phyloP scores from a whole-genome alignment of 345 rosid genomes.

The Gossypium australe region DNA sequence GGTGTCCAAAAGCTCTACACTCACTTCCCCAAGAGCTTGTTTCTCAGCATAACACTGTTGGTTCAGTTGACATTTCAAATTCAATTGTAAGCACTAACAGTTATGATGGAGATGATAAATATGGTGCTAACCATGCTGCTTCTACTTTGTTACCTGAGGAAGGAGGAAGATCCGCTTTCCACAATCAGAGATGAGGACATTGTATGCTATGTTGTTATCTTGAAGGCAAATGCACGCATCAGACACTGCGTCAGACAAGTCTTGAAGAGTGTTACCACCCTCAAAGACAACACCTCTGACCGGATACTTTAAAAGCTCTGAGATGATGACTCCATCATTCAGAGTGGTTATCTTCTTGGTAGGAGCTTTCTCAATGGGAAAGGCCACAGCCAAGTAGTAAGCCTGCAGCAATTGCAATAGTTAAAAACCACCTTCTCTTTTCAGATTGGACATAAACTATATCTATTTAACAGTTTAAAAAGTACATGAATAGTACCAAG shows the following conservation, averaged over 20 bases:
- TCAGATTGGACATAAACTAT: background rate
- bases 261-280: slow-evolving; percentile 58
- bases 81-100: background rate
- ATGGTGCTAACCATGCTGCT: background rate
- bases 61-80: slow-evolving; percentile 14
- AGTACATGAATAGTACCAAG: background rate
- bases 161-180: slow-evolving; percentile 72
- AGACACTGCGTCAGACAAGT: slow-evolving; percentile 53
- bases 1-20: slow-evolving; percentile 72
- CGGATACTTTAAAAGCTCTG: slow-evolving; percentile 66
- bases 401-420: slow-evolving; percentile 46
- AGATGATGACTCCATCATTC: slow-evolving; percentile 51
- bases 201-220: slow-evolving; percentile 84
- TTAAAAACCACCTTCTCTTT: background rate
- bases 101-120: slow-evolving; percentile 1
- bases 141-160: slow-evolving; percentile 64
- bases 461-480: background rate
- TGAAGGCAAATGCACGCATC: slow-evolving; percentile 81
- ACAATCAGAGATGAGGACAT: slow-evolving; percentile 73
- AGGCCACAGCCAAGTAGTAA: slow-evolving; percentile 66
- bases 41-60: slow-evolving; percentile 96
- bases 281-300: slow-evolving; percentile 84
- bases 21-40: slow-evolving; percentile 92
- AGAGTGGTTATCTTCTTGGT: slow-evolving; percentile 44
- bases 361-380: slow-evolving; percentile 85